Conservation (phyloP, 225 moss, liverwort and hornwort species). For the Polytrichum commune region DNA sequence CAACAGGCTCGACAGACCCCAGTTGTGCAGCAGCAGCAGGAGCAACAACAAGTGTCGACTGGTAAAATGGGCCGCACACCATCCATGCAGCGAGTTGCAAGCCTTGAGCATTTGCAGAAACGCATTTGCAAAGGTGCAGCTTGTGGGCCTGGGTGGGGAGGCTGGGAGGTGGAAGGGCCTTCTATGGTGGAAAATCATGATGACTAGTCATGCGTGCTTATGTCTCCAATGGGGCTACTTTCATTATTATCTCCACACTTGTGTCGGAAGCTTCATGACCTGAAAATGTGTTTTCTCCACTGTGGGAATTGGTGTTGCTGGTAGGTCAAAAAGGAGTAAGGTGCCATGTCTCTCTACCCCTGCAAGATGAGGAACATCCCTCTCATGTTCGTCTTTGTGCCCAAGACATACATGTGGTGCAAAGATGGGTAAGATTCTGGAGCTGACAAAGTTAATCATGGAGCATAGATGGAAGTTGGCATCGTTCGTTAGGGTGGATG, state of each 20-base stretch:
- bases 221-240: neutral
- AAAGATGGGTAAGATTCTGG: too few relatives aligned
- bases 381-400: too few relatives aligned
- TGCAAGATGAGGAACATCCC: too few relatives aligned
- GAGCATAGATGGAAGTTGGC: too few relatives aligned
- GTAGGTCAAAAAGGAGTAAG: too few relatives aligned
- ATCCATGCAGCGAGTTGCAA: constrained; percentile 89
- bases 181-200: constrained; percentile 60
- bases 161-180: constrained; percentile 64
- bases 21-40: constrained; percentile 20
- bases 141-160: constrained; percentile 54
- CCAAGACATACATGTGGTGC: too few relatives aligned
- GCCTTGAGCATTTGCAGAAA: constrained; percentile 80
- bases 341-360: too few relatives aligned
- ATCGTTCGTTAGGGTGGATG: neutral
- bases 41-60: constrained; percentile 34
- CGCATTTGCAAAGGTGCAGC: constrained; percentile 57
- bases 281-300: neutral
- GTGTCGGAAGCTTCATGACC: neutral
- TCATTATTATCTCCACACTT: neutral
- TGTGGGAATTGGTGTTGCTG: too few relatives aligned
- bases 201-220: constrained; percentile 2
- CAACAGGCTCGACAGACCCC: constrained; percentile 45
- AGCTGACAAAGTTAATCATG: too few relatives aligned
- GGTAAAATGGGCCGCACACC: constrained; percentile 91